phyloP scores from a whole-genome alignment of 768 basidiomycete genomes.

The Tulasnella sp. region DNA sequence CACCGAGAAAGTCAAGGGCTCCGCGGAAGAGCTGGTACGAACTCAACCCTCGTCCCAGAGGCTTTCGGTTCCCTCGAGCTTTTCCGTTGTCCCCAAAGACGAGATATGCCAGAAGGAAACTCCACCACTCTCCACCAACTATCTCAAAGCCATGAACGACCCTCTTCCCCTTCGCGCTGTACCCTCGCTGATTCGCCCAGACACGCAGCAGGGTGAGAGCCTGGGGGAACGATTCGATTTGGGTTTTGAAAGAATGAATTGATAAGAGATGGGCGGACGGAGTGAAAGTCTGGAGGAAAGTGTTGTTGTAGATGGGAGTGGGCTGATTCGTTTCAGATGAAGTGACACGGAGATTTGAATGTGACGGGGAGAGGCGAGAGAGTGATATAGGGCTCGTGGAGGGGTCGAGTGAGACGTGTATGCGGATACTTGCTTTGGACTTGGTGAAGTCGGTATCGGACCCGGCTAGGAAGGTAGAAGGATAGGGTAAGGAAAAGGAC shows the following conservation, averaged over 20 bases:
- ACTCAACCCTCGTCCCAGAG: constrained; percentile 69
- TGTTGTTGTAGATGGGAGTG: constrained; percentile 73
- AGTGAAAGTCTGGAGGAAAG: constrained; percentile 40
- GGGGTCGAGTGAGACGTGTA: constrained; percentile 55
- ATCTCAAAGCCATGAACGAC: constrained; percentile 19
- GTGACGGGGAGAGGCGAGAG: constrained; percentile 57
- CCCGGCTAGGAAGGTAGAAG: constrained; percentile 27
- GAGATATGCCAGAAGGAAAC: constrained; percentile 44
- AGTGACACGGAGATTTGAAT: constrained; percentile 49
- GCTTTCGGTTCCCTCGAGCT: constrained; percentile 31
- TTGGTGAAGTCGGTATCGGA: constrained; percentile 49
- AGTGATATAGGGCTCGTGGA: constrained; percentile 49
- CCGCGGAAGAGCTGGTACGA: constrained; percentile 87
- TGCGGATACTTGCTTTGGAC: constrained; percentile 55
- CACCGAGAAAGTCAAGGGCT: constrained; percentile 73
- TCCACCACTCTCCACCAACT: constrained; percentile 54
- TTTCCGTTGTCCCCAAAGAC: constrained; percentile 35
- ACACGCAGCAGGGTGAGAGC: constrained; percentile 70
- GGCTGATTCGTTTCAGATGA: constrained; percentile 28
- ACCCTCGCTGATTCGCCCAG: constrained; percentile 86
- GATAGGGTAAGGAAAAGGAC: neutral
- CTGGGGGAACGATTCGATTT: constrained; percentile 51
- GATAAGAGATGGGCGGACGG: constrained; percentile 45
- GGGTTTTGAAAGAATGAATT: constrained; percentile 39
- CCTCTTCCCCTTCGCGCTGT: constrained; percentile 21